phyloP scores from a whole-genome alignment of 345 rosid species.

The Eucalyptus pauciflora region DNA sequence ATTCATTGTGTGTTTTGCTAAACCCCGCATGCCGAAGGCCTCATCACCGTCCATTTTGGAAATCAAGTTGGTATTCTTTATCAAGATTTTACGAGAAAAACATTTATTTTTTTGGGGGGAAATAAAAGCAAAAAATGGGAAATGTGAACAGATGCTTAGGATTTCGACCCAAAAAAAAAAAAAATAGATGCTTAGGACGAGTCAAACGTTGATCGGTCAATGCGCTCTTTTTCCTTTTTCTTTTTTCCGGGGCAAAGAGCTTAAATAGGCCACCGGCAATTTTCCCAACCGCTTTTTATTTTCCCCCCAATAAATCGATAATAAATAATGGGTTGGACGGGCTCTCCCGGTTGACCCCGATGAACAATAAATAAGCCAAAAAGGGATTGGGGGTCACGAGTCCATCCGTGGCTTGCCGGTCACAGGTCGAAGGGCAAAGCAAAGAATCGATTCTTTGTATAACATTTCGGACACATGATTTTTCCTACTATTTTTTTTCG shows the following conservation, averaged over 20 bases:
- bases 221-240: neutral
- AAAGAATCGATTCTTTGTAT: neutral
- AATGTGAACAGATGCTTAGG: neutral
- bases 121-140: neutral
- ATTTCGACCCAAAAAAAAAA: too few species aligned
- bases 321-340: neutral
- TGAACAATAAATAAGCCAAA: neutral
- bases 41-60: neutral
- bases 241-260: neutral
- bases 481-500: neutral
- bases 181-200: neutral
- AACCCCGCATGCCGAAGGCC: neutral
- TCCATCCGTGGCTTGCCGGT: neutral
- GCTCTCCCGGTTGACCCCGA: neutral
- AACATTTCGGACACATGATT: neutral
- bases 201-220: neutral
- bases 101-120: neutral
- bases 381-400: neutral
- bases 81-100: neutral
- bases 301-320: neutral
- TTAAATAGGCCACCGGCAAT: neutral
- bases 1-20: rapidly evolving
- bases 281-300: neutral
- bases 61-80: neutral
- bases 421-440: neutral